These are phyloP conservation scores for Didymella sp. DNA, from an alignment of 2,329 filamentous ascomycete genomes.

Conservation along the genomic window DNA sequence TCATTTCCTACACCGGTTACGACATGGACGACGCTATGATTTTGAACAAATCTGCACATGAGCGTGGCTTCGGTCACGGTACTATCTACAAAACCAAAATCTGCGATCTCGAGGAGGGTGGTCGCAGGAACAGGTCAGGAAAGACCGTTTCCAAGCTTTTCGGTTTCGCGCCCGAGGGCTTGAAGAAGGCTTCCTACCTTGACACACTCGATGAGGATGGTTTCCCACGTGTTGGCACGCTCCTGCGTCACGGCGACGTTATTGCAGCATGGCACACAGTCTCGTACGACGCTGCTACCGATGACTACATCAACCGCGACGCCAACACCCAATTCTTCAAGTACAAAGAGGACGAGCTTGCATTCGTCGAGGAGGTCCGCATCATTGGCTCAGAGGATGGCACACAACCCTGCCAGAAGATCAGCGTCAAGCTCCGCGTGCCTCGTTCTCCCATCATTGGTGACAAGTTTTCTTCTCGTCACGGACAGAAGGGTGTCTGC, in stretches of 20 bases:
- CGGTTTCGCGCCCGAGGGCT: slow-evolving; percentile 82
- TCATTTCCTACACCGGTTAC: slow-evolving; percentile 98
- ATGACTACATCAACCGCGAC: slow-evolving; percentile 83
- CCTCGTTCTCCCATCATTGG: slow-evolving; percentile 91
- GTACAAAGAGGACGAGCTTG: slow-evolving; percentile 91
- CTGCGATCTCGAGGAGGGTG: slow-evolving; percentile 81
- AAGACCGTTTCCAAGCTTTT: slow-evolving; percentile 82
- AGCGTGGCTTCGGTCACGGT: slow-evolving; percentile 93
- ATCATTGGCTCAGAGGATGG: slow-evolving; percentile 86
- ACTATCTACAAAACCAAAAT: slow-evolving; percentile 99
- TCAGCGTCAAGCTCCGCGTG: slow-evolving; percentile 92
- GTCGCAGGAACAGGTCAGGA: slow-evolving; percentile 67
- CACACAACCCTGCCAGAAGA: slow-evolving; percentile 80
- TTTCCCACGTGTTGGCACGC: slow-evolving; percentile 78
- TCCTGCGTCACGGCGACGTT: slow-evolving; percentile 80
- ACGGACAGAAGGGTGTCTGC: slow-evolving; percentile 96
- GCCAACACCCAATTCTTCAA: slow-evolving; percentile 86
- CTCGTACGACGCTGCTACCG: slow-evolving; percentile 73
- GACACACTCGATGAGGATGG: slow-evolving; percentile 85
- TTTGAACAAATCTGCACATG: slow-evolving; percentile 94
- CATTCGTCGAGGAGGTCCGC: slow-evolving; percentile 90
- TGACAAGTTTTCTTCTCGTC: slow-evolving; percentile 98
- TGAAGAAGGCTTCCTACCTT: slow-evolving; percentile 73
- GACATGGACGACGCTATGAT: slow-evolving; percentile 99
- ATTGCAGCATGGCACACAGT: slow-evolving; percentile 92